Evolutionary conservation across 2,329 filamentous ascomycete species (phyloP).

Genomic region (Sarocladium brachiariae): DNA sequence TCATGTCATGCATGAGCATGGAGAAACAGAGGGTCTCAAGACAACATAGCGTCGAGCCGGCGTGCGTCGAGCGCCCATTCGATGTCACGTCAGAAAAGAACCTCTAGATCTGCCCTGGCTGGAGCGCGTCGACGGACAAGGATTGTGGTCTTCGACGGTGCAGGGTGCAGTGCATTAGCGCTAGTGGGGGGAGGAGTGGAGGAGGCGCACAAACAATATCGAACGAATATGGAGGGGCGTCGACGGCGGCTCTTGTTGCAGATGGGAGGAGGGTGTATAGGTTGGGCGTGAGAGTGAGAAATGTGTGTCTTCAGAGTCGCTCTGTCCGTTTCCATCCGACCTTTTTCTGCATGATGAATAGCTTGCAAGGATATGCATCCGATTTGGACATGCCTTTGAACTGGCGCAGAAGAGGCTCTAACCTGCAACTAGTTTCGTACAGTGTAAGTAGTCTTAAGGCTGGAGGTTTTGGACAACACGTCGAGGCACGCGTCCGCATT

Average conservation of each 20-base stretch:
- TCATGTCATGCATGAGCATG: slow-evolving; percentile 9
- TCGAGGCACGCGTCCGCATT: background rate
- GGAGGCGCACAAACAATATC: slow-evolving; percentile 6
- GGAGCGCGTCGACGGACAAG: slow-evolving; percentile 7
- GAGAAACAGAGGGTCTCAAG: slow-evolving; percentile 10
- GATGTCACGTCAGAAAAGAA: slow-evolving; percentile 8
- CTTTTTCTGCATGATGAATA: background rate
- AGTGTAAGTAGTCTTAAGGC: background rate
- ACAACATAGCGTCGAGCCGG: slow-evolving; percentile 8
- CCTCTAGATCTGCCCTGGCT: slow-evolving; percentile 1
- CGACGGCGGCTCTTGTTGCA: slow-evolving; percentile 8
- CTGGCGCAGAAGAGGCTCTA: too few species aligned
- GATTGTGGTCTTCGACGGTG: slow-evolving; percentile 5
- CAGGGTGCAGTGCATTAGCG: slow-evolving; percentile 8
- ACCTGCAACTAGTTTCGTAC: too few species aligned
- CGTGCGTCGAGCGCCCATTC: background rate
- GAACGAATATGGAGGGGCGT: slow-evolving; percentile 10
- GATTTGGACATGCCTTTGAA: background rate
- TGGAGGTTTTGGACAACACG: background rate
- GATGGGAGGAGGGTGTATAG: background rate
- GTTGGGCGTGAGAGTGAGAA: background rate
- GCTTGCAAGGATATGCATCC: background rate
- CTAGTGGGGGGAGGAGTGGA: slow-evolving; percentile 8
- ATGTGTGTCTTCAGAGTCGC: background rate
- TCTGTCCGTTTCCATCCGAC: slow-evolving; percentile 1